Base-by-base conservation (phyloP, 2,329 filamentous ascomycete species). In the Ophiocordyceps camponoti-rufipedis region DNA sequence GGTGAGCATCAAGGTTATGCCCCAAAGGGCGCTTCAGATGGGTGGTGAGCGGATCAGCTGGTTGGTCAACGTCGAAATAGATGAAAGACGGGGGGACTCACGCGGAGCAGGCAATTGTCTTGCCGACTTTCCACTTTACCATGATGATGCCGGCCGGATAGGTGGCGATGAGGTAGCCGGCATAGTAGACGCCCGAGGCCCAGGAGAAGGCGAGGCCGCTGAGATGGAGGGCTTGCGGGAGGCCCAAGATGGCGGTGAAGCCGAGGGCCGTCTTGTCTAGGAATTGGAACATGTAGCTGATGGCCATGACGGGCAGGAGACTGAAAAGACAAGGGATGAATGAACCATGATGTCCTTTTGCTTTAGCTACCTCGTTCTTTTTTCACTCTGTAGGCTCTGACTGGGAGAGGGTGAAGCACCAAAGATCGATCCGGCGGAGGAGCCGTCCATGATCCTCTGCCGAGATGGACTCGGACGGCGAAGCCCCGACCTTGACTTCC, bases 211-310 rank as follows among this genome's bases (percentile, higher is more conserved):
- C 62, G 39, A 67, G 59, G 5, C 70, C 69, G 8, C 62, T 59
- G 19, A 74, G 56, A 12, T 58, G 50, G 44, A 70, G 63, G 23
- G 70, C 69, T 6, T 62, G 52, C 32, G 60, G 61, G 5, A 74
- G 55, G 1, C 69, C 67, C 64, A 73, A 65, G 49, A 73, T 61
- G 35, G 67, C 66, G 0, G 69, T 67, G 53, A 71, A 71, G n/a
- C 61, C 65, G 1, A 77, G 58, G 0, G 68, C 69, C 0, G 70
- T 71, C 55, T 80, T 79, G 58, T 80, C 76, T 2, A 75, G 62
- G 50, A 71, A 79, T 48, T 79, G 75, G 5, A 78, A 59, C n/a
- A 72, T 67, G 52, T 79, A 79, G 1, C 65, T 72, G 52, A 51
- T 64, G 46, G 59, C 72, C 63, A 70, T 66, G 47, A 68, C 48